These are phyloP conservation scores for Sugiyamaella neomexicana DNA, from an alignment of 1,139 yeast species.

Conservation along the genomic window DNA sequence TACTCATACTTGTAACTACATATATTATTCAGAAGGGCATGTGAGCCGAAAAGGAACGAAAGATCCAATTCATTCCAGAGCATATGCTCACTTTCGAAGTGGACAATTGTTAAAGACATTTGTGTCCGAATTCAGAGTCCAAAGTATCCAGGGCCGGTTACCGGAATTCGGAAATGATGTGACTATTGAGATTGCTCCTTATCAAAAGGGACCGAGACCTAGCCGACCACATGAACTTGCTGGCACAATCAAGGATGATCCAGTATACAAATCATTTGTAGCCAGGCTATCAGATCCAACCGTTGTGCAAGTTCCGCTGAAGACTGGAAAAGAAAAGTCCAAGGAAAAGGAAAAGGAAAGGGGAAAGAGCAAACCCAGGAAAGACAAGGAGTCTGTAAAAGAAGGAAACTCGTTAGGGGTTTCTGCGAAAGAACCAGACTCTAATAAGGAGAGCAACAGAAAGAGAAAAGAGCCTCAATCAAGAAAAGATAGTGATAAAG, in stretches of 20 bases:
- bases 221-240: slow-evolving; percentile 24
- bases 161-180: slow-evolving; percentile 13
- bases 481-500: no score
- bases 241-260: slow-evolving; percentile 28
- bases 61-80: slow-evolving; percentile 25
- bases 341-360: slow-evolving; percentile 1
- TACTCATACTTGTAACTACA: slow-evolving; percentile 27
- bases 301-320: slow-evolving; percentile 7
- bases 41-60: slow-evolving; percentile 32
- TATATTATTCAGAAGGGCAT: slow-evolving; percentile 43
- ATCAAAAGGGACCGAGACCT: slow-evolving; percentile 24
- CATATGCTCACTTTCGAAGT: slow-evolving; percentile 27
- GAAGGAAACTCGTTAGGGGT: neutral
- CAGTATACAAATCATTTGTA: slow-evolving; percentile 25
- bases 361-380: neutral
- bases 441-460: no score
- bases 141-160: slow-evolving; percentile 15
- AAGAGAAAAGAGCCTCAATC: no score
- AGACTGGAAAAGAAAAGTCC: neutral
- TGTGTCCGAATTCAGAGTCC: slow-evolving; percentile 22
- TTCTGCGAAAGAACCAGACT: no score
- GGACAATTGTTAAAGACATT: slow-evolving; percentile 23
- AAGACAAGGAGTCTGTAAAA: neutral
- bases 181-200: slow-evolving; percentile 33
- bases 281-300: slow-evolving; percentile 21